phyloP scores from a whole-genome alignment of 441 rosid species.

The Manihot esculenta region DNA sequence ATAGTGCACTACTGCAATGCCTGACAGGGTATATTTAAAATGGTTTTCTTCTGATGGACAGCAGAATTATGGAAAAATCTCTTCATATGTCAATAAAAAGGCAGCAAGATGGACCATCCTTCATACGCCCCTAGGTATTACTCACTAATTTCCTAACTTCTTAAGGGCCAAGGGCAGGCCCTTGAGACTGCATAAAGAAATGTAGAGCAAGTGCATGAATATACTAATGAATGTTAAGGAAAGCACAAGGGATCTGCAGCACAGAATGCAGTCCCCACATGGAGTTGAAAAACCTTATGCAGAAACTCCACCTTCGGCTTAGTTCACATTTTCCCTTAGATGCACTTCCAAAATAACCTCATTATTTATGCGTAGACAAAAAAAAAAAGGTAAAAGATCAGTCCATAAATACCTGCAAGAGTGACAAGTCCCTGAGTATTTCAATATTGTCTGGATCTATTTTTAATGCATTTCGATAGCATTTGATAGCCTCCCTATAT shows the following conservation, averaged over 20 bases:
- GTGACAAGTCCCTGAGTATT: constrained; percentile 92
- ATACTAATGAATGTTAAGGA: neutral
- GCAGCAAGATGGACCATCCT: neutral
- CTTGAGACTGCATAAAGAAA: neutral
- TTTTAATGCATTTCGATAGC: constrained; percentile 92
- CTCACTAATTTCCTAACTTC: neutral
- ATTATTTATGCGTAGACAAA: neutral
- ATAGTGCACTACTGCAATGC: neutral
- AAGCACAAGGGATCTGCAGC: neutral
- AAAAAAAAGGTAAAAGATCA: neutral
- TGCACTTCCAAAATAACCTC: neutral
- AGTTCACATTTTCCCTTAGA: neutral
- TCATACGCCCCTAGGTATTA: neutral
- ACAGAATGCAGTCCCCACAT: neutral
- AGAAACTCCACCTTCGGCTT: constrained; percentile 6
- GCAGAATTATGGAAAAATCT: neutral
- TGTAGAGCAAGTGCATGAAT: neutral
- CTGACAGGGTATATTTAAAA: neutral
- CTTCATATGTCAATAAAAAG: neutral
- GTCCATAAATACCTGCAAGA: constrained; percentile 66
- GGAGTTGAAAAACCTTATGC: neutral
- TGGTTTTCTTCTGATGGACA: neutral
- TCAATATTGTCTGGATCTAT: constrained; percentile 99
- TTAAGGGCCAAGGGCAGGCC: too few relatives aligned
- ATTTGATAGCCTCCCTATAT: constrained; percentile 98